Conservation (phyloP, 306 rosid genomes). For the Lablab purpureus region DNA sequence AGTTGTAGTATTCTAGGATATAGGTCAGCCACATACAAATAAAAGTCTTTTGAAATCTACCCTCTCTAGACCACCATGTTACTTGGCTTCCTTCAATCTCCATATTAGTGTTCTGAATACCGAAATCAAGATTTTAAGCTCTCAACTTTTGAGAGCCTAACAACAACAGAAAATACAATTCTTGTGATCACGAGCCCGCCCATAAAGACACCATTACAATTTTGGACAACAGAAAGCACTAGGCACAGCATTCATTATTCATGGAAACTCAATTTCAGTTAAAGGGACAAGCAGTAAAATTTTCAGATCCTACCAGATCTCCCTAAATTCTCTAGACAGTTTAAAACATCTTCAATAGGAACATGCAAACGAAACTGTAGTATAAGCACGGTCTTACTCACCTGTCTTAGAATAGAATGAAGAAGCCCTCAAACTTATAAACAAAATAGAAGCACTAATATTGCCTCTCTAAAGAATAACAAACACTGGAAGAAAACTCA, state of each 20-base stretch:
- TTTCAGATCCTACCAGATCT: constrained; percentile 25
- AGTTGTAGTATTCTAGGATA: constrained; percentile 14
- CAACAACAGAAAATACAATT: not conserved
- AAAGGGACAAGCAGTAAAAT: constrained; percentile 3
- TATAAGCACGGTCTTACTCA: constrained; percentile 41
- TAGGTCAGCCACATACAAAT: not conserved
- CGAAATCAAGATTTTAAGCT: not conserved
- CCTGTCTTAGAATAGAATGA: constrained; percentile 53
- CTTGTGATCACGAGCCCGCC: not conserved
- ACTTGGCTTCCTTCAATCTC: not conserved
- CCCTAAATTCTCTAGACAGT: constrained; percentile 27
- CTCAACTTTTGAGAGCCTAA: constrained; percentile 18
- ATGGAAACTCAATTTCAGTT: constrained; percentile 24
- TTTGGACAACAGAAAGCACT: constrained; percentile 19
- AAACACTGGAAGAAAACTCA: constrained; percentile 53
- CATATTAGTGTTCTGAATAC: constrained; percentile 8
- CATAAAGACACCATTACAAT: constrained; percentile 1
- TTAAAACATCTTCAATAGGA: constrained; percentile 16
- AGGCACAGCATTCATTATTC: constrained; percentile 20
- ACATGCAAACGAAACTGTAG: constrained; percentile 35
- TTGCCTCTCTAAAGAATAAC: constrained; percentile 56
- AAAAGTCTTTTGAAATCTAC: not conserved
- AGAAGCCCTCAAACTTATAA: constrained; percentile 51
- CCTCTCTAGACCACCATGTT: no score
- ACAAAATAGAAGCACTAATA: constrained; percentile 54